Conservation (phyloP, 129 eudicot species). For the Helianthus annuus region DNA sequence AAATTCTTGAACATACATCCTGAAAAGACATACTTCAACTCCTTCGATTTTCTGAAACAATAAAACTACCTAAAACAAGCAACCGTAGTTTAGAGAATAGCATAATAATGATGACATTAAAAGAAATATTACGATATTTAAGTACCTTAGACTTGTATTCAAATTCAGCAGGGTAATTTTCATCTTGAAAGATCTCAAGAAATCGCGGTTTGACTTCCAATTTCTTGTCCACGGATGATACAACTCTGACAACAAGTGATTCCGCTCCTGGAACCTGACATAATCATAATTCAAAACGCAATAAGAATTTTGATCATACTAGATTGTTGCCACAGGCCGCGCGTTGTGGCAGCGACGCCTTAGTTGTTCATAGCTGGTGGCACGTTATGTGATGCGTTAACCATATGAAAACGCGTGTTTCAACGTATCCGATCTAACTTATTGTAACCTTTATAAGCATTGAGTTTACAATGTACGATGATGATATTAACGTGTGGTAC, state of each 20-base stretch:
- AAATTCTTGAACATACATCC: slow-evolving; percentile 98
- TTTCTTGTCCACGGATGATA: slow-evolving; percentile 95
- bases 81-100: slow-evolving; percentile 1
- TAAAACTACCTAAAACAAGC: slow-evolving; percentile 64
- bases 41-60: slow-evolving; percentile 96
- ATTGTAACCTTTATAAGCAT: too few relatives aligned
- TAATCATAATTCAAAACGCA: slow-evolving; percentile 3
- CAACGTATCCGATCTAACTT: too few relatives aligned
- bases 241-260: slow-evolving; percentile 86
- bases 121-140: neutral
- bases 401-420: too few relatives aligned
- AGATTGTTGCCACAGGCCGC: too few relatives aligned
- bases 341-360: too few relatives aligned
- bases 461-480: too few relatives aligned
- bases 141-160: slow-evolving; percentile 90
- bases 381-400: too few relatives aligned
- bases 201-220: slow-evolving; percentile 85
- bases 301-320: slow-evolving; percentile 3
- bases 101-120: neutral
- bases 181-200: slow-evolving; percentile 85
- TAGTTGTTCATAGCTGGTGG: too few relatives aligned
- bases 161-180: slow-evolving; percentile 78
- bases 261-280: slow-evolving; percentile 94
- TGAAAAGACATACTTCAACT: slow-evolving; percentile 96
- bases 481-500: too few relatives aligned